A percentile compares a stretch with the other conserved stretches of the same genome.
Evolutionary conservation across 345 rosid species (phyloP).

Genomic region (Hibiscus trionum): DNA sequence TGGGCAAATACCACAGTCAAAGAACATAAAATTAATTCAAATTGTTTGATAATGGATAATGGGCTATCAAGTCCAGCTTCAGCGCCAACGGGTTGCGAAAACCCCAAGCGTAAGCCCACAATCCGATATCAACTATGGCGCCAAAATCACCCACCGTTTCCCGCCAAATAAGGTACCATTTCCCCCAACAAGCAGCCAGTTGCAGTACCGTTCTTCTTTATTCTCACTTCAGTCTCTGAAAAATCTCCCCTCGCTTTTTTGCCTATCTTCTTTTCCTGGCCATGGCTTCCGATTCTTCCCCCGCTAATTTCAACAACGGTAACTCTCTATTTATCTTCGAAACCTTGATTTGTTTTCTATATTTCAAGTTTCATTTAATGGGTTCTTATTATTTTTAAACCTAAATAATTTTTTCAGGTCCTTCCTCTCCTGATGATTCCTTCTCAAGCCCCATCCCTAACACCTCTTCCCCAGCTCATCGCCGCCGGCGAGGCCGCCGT

Average conservation of each 20-base stretch:
- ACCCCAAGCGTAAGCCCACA: constrained; percentile 1
- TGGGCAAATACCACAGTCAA: too few relatives aligned
- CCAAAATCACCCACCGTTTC: constrained; percentile 23
- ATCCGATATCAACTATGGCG: constrained; percentile 37
- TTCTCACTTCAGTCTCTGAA: not conserved
- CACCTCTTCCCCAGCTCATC: constrained; percentile 10
- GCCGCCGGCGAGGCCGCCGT: not conserved
- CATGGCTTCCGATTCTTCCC: constrained; percentile 75
- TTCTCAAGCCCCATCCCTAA: constrained; percentile 6
- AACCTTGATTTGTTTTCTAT: not conserved
- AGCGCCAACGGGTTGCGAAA: not conserved
- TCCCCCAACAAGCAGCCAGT: not conserved
- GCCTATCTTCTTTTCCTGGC: constrained; percentile 16
- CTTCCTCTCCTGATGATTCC: constrained; percentile 7
- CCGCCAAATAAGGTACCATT: constrained; percentile 15
- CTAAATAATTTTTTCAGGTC: not conserved
- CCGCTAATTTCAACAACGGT: constrained; percentile 36
- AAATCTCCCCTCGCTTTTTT: not conserved
- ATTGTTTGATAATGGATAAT: not conserved
- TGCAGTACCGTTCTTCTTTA: not conserved
- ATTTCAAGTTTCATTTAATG: not conserved
- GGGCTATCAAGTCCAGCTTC: not conserved
- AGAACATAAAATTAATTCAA: too few relatives aligned
- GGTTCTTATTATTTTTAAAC: not conserved
- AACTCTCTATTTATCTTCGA: not conserved